Evolutionary conservation across 2,329 filamentous ascomycete genomes (phyloP), one percentile per base, ranked within the genome.

Genomic region (Claviceps africana): DNA sequence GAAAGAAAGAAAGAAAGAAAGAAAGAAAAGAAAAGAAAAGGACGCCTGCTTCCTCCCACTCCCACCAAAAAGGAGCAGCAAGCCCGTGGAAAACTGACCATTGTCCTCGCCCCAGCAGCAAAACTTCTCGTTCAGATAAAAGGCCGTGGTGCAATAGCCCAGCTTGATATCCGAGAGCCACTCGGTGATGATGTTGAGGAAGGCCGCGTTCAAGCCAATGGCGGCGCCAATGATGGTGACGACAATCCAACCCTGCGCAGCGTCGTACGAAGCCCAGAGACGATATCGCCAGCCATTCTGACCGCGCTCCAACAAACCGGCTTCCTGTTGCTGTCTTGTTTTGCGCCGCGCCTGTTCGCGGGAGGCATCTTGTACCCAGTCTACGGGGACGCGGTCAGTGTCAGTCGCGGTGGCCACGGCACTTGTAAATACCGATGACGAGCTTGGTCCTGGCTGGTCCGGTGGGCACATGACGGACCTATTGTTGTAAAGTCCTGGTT

Each of bases 341-440:
- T 87, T 87, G 56, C 91, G 82, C 52, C 90, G 81, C 47, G 87
- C 74, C 65, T 95, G 88, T 67, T 96, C 93, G 57, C 90, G 85
- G 35, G 89, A 85, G 11, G 91, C 90, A 77, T 98, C 93, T 67
- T 98, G 91, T 0, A 98, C 91, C 93, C 93, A 98, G 69, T 98
- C 93, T 80, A 15, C 30, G 15, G 22, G 22, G 25, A 15, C 11
- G 6, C 15, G 7, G 25, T 43, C 13, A 49, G 37, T 11, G 10
- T 11, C 25, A 15, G 28, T 30, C 25, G 25, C 5, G 25, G 25
- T 25, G 25, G 25, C 25, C 3, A 25, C 25, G 25, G 37, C 3
- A 40, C 9, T 40, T n/a, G 37, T 8, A 15, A 19, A 5, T 40
- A 15, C 15, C 1, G 15, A 40, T n/a, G 17, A 40, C 9, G 15